phyloP scores from a whole-genome alignment of 2,329 filamentous ascomycete genomes.

The Fusarium keratoplasticum region DNA sequence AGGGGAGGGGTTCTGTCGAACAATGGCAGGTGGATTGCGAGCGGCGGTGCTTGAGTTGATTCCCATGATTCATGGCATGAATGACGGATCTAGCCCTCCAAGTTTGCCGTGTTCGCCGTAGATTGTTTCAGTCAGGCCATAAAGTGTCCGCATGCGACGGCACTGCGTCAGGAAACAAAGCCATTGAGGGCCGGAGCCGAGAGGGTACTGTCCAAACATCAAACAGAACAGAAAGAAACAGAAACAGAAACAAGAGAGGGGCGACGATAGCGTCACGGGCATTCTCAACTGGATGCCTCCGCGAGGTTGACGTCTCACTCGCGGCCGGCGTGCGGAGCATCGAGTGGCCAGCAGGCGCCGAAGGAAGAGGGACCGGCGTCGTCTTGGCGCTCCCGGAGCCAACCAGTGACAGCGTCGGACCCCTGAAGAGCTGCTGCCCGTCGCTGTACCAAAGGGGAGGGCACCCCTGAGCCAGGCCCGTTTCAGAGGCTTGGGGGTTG shows the following conservation, averaged over 20 bases:
- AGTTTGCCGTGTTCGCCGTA: conserved; percentile 16
- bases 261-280: conserved; percentile 18
- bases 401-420: conserved; percentile 27
- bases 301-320: conserved; percentile 22
- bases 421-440: conserved; percentile 18
- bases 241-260: conserved; percentile 22
- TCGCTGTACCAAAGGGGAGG: conserved; percentile 19
- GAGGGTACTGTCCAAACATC: conserved; percentile 22
- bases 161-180: conserved; percentile 31
- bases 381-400: conserved; percentile 23
- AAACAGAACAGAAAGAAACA: conserved; percentile 32
- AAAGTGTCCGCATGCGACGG: conserved; percentile 8
- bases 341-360: conserved; percentile 39
- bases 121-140: conserved; percentile 38
- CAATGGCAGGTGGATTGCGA: conserved; percentile 2
- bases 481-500: conserved; percentile 40
- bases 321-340: conserved; percentile 36
- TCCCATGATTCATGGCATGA: conserved; percentile 22
- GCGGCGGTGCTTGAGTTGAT: neutral
- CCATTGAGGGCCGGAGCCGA: conserved; percentile 13
- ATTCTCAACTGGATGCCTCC: conserved; percentile 39
- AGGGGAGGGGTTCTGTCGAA: conserved; percentile 7
- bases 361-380: neutral
- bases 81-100: conserved; percentile 1
- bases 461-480: conserved; percentile 32